Evolutionary conservation across 202 grass and related monocot species (phyloP).

Genomic region (Carex arenaria): DNA sequence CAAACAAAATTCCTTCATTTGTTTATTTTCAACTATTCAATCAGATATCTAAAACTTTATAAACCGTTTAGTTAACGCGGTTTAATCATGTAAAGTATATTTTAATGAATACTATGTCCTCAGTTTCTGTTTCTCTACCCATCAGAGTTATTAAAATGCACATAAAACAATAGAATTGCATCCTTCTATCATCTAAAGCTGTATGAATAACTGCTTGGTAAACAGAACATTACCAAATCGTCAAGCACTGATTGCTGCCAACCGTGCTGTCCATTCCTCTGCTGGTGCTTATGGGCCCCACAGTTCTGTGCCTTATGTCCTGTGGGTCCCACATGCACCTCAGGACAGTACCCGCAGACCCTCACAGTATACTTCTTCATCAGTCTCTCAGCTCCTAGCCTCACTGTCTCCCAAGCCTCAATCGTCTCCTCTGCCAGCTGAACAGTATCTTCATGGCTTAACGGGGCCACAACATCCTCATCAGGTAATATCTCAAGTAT

Average conservation of each 20-base stretch:
- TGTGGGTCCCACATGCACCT: constrained; percentile 68
- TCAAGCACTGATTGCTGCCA: constrained; percentile 84
- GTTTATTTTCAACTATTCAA: neutral
- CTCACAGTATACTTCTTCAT: constrained; percentile 80
- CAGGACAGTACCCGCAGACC: constrained; percentile 93
- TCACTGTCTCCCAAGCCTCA: constrained; percentile 52
- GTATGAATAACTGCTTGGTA: neutral
- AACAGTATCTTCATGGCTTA: constrained; percentile 47
- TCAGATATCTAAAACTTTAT: neutral
- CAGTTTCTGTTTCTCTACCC: neutral
- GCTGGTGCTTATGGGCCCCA: constrained; percentile 92
- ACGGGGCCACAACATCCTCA: constrained; percentile 33
- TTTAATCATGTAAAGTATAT: neutral
- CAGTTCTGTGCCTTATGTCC: constrained; percentile 95
- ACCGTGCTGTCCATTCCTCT: constrained; percentile 93
- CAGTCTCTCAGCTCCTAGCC: constrained; percentile 57
- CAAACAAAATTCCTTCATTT: neutral
- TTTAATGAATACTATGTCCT: neutral
- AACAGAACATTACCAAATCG: constrained; percentile 34
- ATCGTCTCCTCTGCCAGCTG: constrained; percentile 66
- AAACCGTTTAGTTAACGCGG: neutral
- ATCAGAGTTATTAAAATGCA: neutral
- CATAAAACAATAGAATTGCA: neutral
- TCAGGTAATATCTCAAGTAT: constrained; percentile 58
- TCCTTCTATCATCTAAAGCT: neutral